These are phyloP conservation scores for Pontederia crassipes DNA, from an alignment of 176 grass and related monocot genomes.

Conservation along the genomic window DNA sequence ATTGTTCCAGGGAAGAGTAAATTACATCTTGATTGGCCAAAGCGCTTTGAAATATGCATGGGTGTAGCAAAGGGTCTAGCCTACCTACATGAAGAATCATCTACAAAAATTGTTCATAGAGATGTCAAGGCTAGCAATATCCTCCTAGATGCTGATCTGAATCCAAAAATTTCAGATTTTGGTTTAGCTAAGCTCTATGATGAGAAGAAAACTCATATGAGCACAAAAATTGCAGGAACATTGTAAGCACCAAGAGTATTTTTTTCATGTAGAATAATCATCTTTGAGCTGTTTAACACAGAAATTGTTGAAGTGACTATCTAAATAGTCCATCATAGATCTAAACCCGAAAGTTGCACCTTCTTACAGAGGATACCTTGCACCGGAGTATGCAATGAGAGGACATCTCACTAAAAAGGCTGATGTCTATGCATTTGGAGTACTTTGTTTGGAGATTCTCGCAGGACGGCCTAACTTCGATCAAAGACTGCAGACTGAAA, in stretches of 20 bases:
- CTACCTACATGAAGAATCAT: slow-evolving; percentile 34
- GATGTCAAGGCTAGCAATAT: slow-evolving; percentile 25
- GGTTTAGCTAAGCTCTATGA: slow-evolving; percentile 42
- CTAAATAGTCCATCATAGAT: too few species aligned
- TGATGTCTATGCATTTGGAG: slow-evolving; percentile 26
- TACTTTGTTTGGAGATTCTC: slow-evolving; percentile 24
- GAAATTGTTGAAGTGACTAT: too few species aligned
- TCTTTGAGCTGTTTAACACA: too few species aligned
- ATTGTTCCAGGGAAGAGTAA: slow-evolving; percentile 14
- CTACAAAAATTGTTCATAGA: slow-evolving; percentile 26
- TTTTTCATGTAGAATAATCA: neutral
- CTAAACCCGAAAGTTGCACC: too few species aligned
- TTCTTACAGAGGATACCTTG: slow-evolving; percentile 29
- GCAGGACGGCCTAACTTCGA: slow-evolving; percentile 31
- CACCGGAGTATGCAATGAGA: slow-evolving; percentile 31
- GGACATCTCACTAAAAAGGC: slow-evolving; percentile 23
- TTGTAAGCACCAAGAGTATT: slow-evolving; percentile 17
- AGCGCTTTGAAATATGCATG: slow-evolving; percentile 36
- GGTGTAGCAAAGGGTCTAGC: slow-evolving; percentile 31
- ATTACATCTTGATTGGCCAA: slow-evolving; percentile 31
- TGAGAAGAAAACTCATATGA: slow-evolving; percentile 39
- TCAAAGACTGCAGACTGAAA: neutral
- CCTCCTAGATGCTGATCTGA: slow-evolving; percentile 32
- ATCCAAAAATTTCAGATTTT: slow-evolving; percentile 49
- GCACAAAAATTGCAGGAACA: slow-evolving; percentile 39